These are phyloP conservation scores for Fusarium tjaetaba DNA, from an alignment of 2,329 filamentous ascomycete genomes.

Conservation along the genomic window DNA sequence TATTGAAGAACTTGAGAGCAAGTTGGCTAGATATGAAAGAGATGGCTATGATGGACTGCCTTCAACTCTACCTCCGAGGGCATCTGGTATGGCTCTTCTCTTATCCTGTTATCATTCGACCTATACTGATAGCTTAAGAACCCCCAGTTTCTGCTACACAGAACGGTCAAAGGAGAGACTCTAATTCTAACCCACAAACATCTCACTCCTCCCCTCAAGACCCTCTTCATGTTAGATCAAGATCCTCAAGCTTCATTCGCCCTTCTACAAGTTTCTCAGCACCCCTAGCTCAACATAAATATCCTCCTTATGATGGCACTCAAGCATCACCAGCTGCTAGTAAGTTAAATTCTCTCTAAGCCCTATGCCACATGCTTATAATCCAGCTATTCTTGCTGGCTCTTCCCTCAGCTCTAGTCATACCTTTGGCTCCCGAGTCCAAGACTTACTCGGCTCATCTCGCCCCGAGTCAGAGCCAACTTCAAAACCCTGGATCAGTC, in stretches of 20 bases:
- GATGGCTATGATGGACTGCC: conserved; percentile 27
- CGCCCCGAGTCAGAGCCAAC: conserved; percentile 22
- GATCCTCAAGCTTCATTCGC: conserved; percentile 38
- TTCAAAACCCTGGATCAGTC: conserved; percentile 31
- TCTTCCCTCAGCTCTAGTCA: conserved; percentile 41
- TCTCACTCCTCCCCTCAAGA: conserved; percentile 38
- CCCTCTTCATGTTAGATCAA: conserved; percentile 23
- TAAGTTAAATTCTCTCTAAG: background rate
- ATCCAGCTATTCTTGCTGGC: conserved; percentile 37
- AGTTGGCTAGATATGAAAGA: conserved; percentile 41
- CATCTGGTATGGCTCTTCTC: conserved; percentile 17
- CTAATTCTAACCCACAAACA: conserved; percentile 18
- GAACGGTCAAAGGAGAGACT: conserved; percentile 7
- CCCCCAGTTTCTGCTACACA: background rate
- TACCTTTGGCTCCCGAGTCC: conserved; percentile 39
- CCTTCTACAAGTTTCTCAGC: conserved; percentile 41
- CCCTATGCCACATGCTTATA: background rate
- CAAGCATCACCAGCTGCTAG: conserved; percentile 39
- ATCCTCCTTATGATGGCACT: background rate
- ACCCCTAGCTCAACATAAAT: conserved; percentile 22
- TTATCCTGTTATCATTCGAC: background rate
- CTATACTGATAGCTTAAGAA: conserved; percentile 18
- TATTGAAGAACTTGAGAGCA: conserved; percentile 42
- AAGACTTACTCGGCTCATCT: conserved; percentile 37
- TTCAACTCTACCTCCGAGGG: conserved; percentile 9